Evolutionary conservation across 1,284 basidiomycete species (phyloP).

Genomic region (Pascua sp.): DNA sequence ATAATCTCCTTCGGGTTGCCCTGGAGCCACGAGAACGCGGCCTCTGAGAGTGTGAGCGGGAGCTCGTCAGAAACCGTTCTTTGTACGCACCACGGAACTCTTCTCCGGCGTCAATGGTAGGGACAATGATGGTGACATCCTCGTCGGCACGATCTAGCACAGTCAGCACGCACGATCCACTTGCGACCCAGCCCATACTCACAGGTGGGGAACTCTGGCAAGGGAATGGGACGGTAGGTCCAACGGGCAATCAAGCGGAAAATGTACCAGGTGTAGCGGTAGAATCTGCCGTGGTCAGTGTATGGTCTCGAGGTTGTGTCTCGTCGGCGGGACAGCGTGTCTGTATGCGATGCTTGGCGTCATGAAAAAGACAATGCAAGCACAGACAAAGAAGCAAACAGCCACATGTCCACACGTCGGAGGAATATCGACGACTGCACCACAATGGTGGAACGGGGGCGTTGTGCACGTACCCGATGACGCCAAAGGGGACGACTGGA

Average conservation of each 20-base stretch:
- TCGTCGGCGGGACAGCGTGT: neutral
- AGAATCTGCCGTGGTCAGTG: conserved; percentile 47
- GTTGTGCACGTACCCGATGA: conserved; percentile 17
- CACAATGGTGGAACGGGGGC: too few species aligned
- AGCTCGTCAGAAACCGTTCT: neutral
- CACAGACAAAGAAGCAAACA: neutral
- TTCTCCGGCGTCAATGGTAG: conserved; percentile 89
- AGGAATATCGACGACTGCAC: too few species aligned
- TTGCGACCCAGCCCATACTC: conserved; percentile 33
- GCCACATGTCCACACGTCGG: too few species aligned
- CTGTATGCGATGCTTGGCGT: neutral
- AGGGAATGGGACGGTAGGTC: conserved; percentile 76
- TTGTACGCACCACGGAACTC: conserved; percentile 65
- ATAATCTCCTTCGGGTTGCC: conserved; percentile 87
- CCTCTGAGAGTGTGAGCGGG: conserved; percentile 54
- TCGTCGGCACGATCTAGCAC: conserved; percentile 59
- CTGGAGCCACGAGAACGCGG: conserved; percentile 81
- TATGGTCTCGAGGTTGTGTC: neutral
- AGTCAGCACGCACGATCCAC: neutral
- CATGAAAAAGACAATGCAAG: too few species aligned
- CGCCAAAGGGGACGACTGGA: conserved; percentile 21
- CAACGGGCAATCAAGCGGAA: conserved; percentile 72
- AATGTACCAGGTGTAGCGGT: conserved; percentile 84
- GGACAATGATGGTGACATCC: conserved; percentile 91
- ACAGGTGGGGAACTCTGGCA: conserved; percentile 84